phyloP scores from a whole-genome alignment of 2,329 filamentous ascomycete genomes.

The Ceratocystis harringtonii region DNA sequence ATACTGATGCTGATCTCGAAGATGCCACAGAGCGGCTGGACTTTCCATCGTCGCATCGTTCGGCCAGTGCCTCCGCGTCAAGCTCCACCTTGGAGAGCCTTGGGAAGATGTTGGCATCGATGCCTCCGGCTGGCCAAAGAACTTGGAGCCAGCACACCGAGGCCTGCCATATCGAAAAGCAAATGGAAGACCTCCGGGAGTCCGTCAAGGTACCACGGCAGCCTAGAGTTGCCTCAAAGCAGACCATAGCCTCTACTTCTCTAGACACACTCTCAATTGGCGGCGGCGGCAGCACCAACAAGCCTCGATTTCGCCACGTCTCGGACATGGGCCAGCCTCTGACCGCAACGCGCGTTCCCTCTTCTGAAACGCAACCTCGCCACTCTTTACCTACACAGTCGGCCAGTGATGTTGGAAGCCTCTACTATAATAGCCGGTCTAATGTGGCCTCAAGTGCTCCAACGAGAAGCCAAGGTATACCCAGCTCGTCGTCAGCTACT shows the following conservation, averaged over 20 bases:
- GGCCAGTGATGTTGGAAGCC: neutral
- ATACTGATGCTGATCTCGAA: neutral
- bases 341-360: neutral
- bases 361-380: neutral
- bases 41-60: neutral
- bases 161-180: neutral
- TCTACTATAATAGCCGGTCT: neutral
- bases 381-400: neutral
- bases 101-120: neutral
- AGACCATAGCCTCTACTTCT: neutral
- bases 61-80: neutral
- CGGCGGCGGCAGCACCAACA: neutral
- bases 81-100: neutral
- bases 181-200: neutral
- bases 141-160: conserved; percentile 2
- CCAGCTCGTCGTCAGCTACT: neutral
- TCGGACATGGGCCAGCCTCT: neutral
- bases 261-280: neutral
- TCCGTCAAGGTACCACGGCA: neutral
- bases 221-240: neutral
- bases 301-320: neutral
- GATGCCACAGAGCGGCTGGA: neutral
- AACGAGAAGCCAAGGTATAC: neutral
- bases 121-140: neutral
- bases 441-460: neutral